Conservation (phyloP, 2,329 filamentous ascomycete genomes). For the Trichophyton mentagrophytes region DNA sequence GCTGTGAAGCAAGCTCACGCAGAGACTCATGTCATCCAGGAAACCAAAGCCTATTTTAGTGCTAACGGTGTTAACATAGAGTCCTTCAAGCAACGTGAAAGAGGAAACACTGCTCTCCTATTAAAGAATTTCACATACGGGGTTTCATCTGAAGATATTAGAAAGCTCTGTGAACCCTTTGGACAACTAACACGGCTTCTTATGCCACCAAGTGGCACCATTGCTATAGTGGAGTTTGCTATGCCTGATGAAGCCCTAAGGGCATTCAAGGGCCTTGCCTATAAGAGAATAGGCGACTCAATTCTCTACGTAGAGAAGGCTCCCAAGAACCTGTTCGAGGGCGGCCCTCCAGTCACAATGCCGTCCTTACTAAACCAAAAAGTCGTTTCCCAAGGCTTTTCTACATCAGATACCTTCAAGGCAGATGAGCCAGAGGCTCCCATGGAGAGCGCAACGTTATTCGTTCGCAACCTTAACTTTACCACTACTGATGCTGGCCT, state of each 20-base stretch:
- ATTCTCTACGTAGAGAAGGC: constrained; percentile 90
- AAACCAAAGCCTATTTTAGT: constrained; percentile 83
- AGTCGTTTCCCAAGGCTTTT: constrained; percentile 29
- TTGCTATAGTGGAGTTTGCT: constrained; percentile 82
- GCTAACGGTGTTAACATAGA: constrained; percentile 83
- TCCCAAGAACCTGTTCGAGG: constrained; percentile 63
- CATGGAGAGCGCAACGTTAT: constrained; percentile 64
- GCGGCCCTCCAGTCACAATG: constrained; percentile 22
- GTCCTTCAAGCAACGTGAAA: constrained; percentile 71
- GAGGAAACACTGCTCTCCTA: constrained; percentile 75
- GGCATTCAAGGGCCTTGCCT: constrained; percentile 75
- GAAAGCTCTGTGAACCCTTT: constrained; percentile 70
- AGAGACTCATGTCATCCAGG: constrained; percentile 90
- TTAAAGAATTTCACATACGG: constrained; percentile 92
- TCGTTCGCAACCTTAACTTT: constrained; percentile 91
- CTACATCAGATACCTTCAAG: constrained; percentile 29
- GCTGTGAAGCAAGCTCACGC: constrained; percentile 94
- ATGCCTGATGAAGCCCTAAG: constrained; percentile 66
- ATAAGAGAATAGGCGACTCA: constrained; percentile 80
- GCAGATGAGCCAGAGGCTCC: constrained; percentile 25
- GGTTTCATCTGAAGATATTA: constrained; percentile 65
- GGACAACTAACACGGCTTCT: constrained; percentile 69
- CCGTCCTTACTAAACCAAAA: constrained; percentile 21
- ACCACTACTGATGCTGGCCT: constrained; percentile 66
- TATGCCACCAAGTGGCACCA: constrained; percentile 85